These are phyloP conservation scores for Luffa aegyptiaca DNA, from an alignment of 306 rosid species.

Conservation along the genomic window DNA sequence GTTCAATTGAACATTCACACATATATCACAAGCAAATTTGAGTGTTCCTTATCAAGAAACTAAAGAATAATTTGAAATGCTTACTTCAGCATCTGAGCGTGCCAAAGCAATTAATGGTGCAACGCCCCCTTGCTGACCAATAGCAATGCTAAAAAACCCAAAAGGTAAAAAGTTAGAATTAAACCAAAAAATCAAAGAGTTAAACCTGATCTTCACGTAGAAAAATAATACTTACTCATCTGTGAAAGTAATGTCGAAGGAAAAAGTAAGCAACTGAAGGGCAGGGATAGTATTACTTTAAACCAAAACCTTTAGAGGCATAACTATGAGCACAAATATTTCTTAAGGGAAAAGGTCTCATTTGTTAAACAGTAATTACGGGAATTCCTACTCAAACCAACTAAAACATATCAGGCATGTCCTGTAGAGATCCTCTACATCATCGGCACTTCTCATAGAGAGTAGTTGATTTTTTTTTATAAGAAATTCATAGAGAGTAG, in stretches of 20 bases:
- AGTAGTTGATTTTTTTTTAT: not conserved
- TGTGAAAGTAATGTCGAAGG: not conserved
- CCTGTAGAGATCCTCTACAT: not conserved
- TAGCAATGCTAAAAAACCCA: conserved; percentile 59
- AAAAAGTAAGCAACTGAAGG: not conserved
- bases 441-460: not conserved
- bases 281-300: not conserved
- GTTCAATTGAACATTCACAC: not conserved
- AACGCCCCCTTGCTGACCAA: conserved; percentile 99
- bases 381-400: not conserved
- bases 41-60: not conserved
- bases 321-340: not conserved
- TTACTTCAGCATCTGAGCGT: conserved; percentile 82
- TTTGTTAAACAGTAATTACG: not conserved
- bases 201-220: not conserved
- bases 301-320: not conserved
- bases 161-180: not conserved
- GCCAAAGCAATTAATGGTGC: conserved; percentile 96
- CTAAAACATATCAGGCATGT: not conserved
- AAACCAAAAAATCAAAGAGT: not conserved
- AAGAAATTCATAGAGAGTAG: not conserved
- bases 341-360: not conserved
- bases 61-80: conserved; percentile 23
- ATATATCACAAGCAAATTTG: not conserved
- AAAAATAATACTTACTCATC: not conserved